Evolutionary conservation across 345 rosid species (phyloP).

Genomic region (Salix dunnii): DNA sequence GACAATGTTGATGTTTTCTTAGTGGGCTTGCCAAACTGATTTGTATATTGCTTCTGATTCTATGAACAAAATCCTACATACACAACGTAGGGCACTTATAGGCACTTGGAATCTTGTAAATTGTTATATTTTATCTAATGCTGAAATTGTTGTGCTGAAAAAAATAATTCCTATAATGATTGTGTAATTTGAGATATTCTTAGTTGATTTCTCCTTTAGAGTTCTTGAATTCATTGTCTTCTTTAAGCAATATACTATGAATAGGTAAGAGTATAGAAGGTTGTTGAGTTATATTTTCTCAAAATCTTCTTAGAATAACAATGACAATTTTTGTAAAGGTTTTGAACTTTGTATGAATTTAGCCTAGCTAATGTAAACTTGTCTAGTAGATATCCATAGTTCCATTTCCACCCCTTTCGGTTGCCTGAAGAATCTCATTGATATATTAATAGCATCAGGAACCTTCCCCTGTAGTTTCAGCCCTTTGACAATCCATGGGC

Average conservation of each 20-base stretch:
- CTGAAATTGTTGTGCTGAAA: too few species aligned
- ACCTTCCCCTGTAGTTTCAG: neutral
- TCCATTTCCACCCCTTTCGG: neutral
- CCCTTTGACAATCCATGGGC: neutral
- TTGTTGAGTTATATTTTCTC: neutral
- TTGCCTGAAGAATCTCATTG: constrained; percentile 5
- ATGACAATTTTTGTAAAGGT: neutral
- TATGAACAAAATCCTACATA: too few species aligned
- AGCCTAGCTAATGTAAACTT: neutral
- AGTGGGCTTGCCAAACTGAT: too few species aligned
- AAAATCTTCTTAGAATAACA: neutral
- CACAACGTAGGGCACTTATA: too few species aligned
- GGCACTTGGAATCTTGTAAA: too few species aligned
- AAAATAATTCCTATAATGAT: too few species aligned
- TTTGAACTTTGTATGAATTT: neutral
- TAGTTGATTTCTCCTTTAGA: neutral
- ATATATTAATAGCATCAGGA: neutral
- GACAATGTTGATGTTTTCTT: too few species aligned
- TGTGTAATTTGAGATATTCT: neutral
- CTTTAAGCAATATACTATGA: neutral
- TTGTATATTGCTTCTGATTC: too few species aligned
- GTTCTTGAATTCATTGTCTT: neutral
- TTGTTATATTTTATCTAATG: too few species aligned
- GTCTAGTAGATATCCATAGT: neutral
- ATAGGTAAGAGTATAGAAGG: neutral